Conservation (phyloP, 768 basidiomycete species). For the Coprinopsis cinerea region DNA sequence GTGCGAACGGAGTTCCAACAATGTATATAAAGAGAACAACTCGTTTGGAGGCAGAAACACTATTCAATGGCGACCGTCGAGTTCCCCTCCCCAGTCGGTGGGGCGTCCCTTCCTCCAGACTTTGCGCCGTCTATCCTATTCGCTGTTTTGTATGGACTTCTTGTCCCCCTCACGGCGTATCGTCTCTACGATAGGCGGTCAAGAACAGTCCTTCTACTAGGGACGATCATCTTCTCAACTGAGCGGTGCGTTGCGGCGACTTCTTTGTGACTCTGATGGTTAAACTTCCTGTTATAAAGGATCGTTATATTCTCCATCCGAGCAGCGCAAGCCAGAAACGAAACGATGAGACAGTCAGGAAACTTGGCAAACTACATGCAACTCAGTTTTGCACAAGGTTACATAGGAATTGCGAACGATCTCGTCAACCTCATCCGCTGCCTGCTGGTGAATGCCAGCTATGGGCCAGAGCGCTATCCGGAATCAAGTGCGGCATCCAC, state of each 20-base stretch:
- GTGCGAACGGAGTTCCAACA: too few relatives aligned
- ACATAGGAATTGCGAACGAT: constrained; percentile 28
- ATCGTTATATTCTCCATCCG: constrained; percentile 28
- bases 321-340: constrained; percentile 20
- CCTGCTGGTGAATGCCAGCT: constrained; percentile 34
- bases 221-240: constrained; percentile 22
- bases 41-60: neutral
- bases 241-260: constrained; percentile 24
- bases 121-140: constrained; percentile 33
- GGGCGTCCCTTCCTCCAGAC: constrained; percentile 31
- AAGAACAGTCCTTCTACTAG: constrained; percentile 25
- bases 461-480: constrained; percentile 23
- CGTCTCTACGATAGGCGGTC: constrained; percentile 23
- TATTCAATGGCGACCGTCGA: neutral
- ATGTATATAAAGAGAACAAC: neutral
- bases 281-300: constrained; percentile 12
- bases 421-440: constrained; percentile 31
- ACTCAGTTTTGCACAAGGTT: constrained; percentile 27
- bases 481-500: constrained; percentile 22
- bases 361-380: constrained; percentile 26
- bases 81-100: constrained; percentile 42
- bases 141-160: constrained; percentile 25
- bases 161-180: constrained; percentile 25
- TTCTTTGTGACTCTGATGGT: neutral
- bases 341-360: constrained; percentile 13